Evolutionary conservation across 176 grass and related monocot species (phyloP).

Genomic region (Oryza glumipatula): DNA sequence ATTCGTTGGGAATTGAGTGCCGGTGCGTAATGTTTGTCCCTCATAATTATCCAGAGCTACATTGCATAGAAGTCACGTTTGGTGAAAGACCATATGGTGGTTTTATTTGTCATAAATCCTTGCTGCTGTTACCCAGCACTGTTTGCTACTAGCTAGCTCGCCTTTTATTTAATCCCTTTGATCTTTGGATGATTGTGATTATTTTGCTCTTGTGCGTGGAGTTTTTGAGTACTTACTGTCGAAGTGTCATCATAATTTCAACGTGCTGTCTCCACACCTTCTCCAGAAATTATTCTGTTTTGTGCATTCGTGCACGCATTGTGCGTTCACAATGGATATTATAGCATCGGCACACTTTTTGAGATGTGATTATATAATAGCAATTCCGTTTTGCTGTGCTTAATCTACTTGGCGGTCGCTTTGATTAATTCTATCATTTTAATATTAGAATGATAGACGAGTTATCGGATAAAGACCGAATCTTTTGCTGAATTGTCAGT

Average conservation of each 20-base stretch:
- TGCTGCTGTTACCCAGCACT: not conserved
- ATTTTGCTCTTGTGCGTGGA: not conserved
- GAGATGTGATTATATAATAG: not conserved
- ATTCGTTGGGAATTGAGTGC: slow-evolving; percentile 62
- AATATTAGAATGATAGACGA: not conserved
- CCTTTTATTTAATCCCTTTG: not conserved
- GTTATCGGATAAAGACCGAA: not conserved
- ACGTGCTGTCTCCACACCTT: not conserved
- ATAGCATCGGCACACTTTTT: not conserved
- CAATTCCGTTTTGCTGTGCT: not conserved
- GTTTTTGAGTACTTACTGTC: not conserved
- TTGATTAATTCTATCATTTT: no score
- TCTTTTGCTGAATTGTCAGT: not conserved
- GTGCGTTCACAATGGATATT: not conserved
- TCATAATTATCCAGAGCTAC: slow-evolving; percentile 30
- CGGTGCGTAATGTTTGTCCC: not conserved
- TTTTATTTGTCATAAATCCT: not conserved
- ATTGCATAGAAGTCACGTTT: not conserved
- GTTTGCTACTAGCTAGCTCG: not conserved
- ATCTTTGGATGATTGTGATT: not conserved
- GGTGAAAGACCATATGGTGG: not conserved
- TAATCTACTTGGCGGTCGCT: not conserved
- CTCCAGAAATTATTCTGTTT: not conserved
- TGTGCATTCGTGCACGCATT: not conserved
- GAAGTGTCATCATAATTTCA: not conserved